Evolutionary conservation across 805 yeast species (phyloP).

Genomic region (Candida xyloterini): DNA sequence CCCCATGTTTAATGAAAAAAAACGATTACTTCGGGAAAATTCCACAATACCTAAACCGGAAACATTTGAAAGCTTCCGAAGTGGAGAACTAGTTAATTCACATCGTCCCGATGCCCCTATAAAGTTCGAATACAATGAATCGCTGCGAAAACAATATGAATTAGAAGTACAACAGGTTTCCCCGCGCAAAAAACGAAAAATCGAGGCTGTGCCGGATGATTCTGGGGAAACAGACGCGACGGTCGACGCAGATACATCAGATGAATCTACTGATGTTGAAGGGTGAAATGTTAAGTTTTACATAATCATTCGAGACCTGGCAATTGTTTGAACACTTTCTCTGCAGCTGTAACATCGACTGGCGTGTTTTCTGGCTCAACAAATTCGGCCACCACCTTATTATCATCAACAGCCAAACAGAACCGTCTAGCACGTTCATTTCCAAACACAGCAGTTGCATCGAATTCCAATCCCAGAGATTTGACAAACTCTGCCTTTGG

Average conservation of each 20-base stretch:
- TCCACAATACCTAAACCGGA: background rate
- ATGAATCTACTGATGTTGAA: background rate
- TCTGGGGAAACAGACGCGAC: slow-evolving; percentile 1
- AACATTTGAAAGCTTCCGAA: slow-evolving; percentile 15
- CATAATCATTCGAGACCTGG: slow-evolving; percentile 23
- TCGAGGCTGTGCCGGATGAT: background rate
- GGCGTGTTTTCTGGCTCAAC: slow-evolving; percentile 82
- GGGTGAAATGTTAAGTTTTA: too few relatives aligned
- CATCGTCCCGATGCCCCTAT: slow-evolving; percentile 21
- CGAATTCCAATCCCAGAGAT: slow-evolving; percentile 65
- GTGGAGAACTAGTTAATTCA: slow-evolving; percentile 8
- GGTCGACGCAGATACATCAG: slow-evolving; percentile 8
- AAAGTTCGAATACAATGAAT: slow-evolving; percentile 17
- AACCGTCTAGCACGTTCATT: slow-evolving; percentile 71
- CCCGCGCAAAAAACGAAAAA: slow-evolving; percentile 21
- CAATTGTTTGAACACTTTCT: slow-evolving; percentile 38
- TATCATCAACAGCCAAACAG: slow-evolving; percentile 73
- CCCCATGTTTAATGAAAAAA: slow-evolving; percentile 22
- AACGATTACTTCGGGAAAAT: slow-evolving; percentile 6
- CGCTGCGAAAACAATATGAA: slow-evolving; percentile 9
- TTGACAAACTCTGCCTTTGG: slow-evolving; percentile 70
- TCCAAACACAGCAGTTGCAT: slow-evolving; percentile 76
- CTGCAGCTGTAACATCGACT: slow-evolving; percentile 52
- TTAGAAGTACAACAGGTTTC: slow-evolving; percentile 18
- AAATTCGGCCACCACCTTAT: slow-evolving; percentile 61